phyloP scores from a whole-genome alignment of 2,329 filamentous ascomycete genomes.

The Beauveria brongniartii region DNA sequence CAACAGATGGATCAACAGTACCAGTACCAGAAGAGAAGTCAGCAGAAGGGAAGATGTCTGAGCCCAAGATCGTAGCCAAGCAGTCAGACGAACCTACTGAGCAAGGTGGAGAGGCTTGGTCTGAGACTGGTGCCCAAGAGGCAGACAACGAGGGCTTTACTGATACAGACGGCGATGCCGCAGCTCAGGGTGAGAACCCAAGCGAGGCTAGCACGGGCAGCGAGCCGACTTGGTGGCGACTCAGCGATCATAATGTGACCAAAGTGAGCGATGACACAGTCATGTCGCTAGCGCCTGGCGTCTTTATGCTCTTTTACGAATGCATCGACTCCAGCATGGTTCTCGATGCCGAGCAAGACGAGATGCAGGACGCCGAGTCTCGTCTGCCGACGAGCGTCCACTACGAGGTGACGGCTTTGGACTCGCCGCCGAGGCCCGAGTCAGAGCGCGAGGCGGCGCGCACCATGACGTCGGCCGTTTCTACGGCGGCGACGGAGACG shows the following conservation, averaged over 20 bases:
- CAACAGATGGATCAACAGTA: neutral
- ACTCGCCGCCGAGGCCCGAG: neutral
- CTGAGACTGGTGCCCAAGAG: neutral
- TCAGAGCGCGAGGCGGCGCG: neutral
- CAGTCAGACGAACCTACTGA: neutral
- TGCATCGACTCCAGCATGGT: conserved; percentile 49
- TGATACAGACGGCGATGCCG: neutral
- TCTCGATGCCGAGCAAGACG: conserved; percentile 24
- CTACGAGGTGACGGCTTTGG: neutral
- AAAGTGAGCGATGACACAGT: conserved; percentile 66
- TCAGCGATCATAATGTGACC: conserved; percentile 82
- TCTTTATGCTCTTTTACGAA: conserved; percentile 98
- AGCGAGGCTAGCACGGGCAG: neutral
- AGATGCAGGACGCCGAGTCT: conserved; percentile 11
- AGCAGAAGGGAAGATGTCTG: neutral
- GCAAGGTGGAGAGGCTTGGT: neutral
- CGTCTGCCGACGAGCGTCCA: neutral
- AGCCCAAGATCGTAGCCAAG: neutral
- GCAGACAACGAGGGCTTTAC: neutral
- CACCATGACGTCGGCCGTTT: neutral
- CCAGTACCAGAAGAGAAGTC: neutral
- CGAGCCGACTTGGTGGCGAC: conserved; percentile 54
- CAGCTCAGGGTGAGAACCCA: neutral
- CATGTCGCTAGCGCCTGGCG: conserved; percentile 61
- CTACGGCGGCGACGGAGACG: neutral